phyloP scores from a whole-genome alignment of 2,329 filamentous ascomycete genomes.

The Diaporthe sp. region DNA sequence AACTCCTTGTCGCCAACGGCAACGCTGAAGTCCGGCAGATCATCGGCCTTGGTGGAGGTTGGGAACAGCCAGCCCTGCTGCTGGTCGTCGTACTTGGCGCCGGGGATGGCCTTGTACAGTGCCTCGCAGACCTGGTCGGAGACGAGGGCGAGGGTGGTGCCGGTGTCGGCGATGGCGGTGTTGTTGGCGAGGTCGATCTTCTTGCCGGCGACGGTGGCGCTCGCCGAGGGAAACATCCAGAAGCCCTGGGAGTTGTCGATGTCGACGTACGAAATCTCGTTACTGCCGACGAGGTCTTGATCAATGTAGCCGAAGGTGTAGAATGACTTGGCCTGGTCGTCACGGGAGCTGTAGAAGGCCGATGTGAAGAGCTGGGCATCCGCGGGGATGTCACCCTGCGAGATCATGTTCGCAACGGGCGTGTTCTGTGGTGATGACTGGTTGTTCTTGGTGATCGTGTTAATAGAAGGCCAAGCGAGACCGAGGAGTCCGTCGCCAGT shows the following conservation, averaged over 20 bases:
- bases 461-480: slow-evolving; percentile 74
- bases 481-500: slow-evolving; percentile 75
- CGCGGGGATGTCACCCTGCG: slow-evolving; percentile 58
- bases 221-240: slow-evolving; percentile 74
- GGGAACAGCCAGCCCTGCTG: slow-evolving; percentile 77
- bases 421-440: slow-evolving; percentile 66
- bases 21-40: slow-evolving; percentile 72
- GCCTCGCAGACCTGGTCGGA: slow-evolving; percentile 71
- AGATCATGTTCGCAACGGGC: slow-evolving; percentile 78
- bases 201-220: slow-evolving; percentile 69
- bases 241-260: slow-evolving; percentile 76
- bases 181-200: slow-evolving; percentile 65
- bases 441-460: slow-evolving; percentile 63
- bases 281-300: slow-evolving; percentile 66
- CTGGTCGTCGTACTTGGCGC: slow-evolving; percentile 65
- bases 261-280: slow-evolving; percentile 69
- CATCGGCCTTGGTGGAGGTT: slow-evolving; percentile 58
- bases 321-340: slow-evolving; percentile 66
- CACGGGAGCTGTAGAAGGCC: slow-evolving; percentile 69
- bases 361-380: slow-evolving; percentile 72
- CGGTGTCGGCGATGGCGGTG: slow-evolving; percentile 78
- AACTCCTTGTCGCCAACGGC: slow-evolving; percentile 73
- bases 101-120: slow-evolving; percentile 74
- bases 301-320: slow-evolving; percentile 83
- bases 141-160: slow-evolving; percentile 76